Evolutionary conservation across 75 land plant species (phyloP), one percentile per base, ranked within the genome.

Genomic region (Pinus taeda): DNA sequence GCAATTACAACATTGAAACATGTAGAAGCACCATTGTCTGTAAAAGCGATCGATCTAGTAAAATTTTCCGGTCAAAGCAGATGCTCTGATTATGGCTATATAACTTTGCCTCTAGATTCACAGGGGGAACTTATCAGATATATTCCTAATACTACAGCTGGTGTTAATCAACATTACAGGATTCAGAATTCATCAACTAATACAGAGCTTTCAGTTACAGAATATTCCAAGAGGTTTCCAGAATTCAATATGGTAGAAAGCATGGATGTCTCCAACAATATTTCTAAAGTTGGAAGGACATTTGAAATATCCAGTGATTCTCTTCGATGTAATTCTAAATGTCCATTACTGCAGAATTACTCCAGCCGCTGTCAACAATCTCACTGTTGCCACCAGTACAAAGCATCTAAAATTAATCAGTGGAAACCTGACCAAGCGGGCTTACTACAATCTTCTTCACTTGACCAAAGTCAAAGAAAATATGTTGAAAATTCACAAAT

Each of bases 201-300:
- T 37, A 37, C 18, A 4, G 9, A 66, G 7, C 45, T 42, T 66
- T 37, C 18, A 18, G 42, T 39, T 20, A 13, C 49, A 37, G 49
- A 66, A 33, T 20, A 42, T 66, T 26, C 49, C 71, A 66, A 15
- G 21, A 17, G 21, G 6, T 13, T 20, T 67, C 53, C 18, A 15
- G 53, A 67, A 39, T 67, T 67, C 71, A 67, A 18, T 67, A 37
- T 67, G 37, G 49, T 67, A 67, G 71, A 67, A 39, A 67, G 71
- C 21, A 39, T 67, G 22, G 39, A 36, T 30, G 20, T 45, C 2
- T 67, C 36, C 39, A 42, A 15, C 39, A 45, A 39, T 67, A n/a
- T 39, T 67, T 18, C 71, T 39, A 1, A 42, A 39, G 45, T 39
- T 20, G 39, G n/a, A 6, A 20, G 17, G 71, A 18, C 45, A 17